Base-by-base conservation (phyloP, 2,329 filamentous ascomycete genomes). In the Neocatenulostroma microsporum region DNA sequence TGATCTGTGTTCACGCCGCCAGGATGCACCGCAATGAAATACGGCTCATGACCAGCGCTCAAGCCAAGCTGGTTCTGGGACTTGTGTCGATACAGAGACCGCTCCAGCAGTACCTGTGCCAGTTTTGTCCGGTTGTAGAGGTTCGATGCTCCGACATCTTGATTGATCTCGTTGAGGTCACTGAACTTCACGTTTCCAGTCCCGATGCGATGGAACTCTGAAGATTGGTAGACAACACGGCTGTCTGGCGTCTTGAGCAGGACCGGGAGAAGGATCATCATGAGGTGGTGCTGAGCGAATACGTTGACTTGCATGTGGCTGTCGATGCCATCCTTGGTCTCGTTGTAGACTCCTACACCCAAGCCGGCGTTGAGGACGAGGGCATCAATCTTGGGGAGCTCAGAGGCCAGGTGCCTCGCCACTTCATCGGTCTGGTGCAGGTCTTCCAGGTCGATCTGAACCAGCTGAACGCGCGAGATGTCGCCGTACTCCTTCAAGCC, bases 121-220 rank as follows among this genome's bases (percentile, higher is more conserved):
- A 73, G 63, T 49, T 73, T 73, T 6, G 61, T 63, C 33, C 69
- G 64, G 29, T 58, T 62, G 54, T 73, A 72, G n/a, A 72, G 57
- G 15, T 62, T 61, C 20, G 57, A 61, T 1, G 68, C 50, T 1
- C 69, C 69, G 30, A 73, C 63, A 37, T 72, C 68, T 21, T 59
- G 53, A 43, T 72, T 72, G 18, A 73, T 63, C 43, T 72, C 69
- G 1, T 59, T 50, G 12, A 70, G 37, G n/a, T 56, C 55, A n/a
- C 50, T 51, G 49, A 72, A 73, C 5, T 58, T 50, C 35, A 61
- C 57, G 9, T 56, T 51, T 32, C 48, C 48, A 5, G 61, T 62
- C 3, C 60, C 57, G 15, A 57, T 43, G 14, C 62, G 62, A 42
- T 72, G 68, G 3, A 71, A 42, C n/a, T 72, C 67, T 5, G 67